Evolutionary conservation across 345 rosid species (phyloP).

Genomic region (Salix suchowensis): DNA sequence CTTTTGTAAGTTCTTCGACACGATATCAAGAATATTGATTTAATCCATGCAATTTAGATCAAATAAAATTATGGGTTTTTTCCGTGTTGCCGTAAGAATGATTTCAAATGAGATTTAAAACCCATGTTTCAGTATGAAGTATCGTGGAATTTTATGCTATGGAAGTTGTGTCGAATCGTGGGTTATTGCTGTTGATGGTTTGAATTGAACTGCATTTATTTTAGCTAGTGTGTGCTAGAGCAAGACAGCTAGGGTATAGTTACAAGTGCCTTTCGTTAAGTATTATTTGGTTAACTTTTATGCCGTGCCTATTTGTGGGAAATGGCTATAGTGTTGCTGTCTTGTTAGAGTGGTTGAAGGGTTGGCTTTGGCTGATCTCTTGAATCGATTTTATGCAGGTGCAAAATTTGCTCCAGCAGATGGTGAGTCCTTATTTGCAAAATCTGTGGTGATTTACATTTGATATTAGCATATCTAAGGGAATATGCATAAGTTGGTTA

Average conservation of each 20-base stretch:
- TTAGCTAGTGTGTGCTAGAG: not conserved
- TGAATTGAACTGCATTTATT: not conserved
- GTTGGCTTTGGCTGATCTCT: slow-evolving; percentile 5
- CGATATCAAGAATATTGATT: not conserved
- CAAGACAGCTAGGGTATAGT: not conserved
- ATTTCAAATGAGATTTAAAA: not conserved
- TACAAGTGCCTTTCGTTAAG: not conserved
- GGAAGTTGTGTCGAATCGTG: not conserved
- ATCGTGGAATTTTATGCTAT: not conserved
- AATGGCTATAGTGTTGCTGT: not conserved
- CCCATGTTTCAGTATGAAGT: not conserved
- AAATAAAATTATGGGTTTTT: not conserved
- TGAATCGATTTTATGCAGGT: slow-evolving; percentile 34
- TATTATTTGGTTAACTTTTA: not conserved
- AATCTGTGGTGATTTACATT: not conserved
- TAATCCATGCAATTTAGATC: not conserved
- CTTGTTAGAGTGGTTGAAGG: slow-evolving; percentile 3
- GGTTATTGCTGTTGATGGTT: not conserved
- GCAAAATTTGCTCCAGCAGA: slow-evolving; percentile 65
- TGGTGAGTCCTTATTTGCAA: slow-evolving; percentile 45
- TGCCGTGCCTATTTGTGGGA: not conserved
- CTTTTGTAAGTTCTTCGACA: slow-evolving; percentile 40
- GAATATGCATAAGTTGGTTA: not conserved
- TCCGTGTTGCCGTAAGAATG: not conserved
- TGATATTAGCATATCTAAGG: not conserved